Evolutionary conservation across 1,284 basidiomycete genomes (phyloP), one percentile per base, ranked within the genome.

Genomic region (Bjerkandera adusta): DNA sequence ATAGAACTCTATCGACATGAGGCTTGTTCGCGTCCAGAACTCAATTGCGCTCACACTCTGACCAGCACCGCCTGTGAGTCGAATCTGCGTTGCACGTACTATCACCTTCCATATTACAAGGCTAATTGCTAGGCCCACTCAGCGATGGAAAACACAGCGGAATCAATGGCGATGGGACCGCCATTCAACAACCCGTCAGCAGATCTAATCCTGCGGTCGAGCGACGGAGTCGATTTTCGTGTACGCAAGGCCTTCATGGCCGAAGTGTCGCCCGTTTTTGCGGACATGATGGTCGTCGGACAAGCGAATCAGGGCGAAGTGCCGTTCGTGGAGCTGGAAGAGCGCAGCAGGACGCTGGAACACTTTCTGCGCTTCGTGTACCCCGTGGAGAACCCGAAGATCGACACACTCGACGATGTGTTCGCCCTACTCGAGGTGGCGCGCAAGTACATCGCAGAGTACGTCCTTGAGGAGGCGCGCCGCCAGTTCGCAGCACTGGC

Each of bases 261-360:
- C 4, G 30, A 30, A 16, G 24, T 27, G n/a, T 48, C 45, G 16
- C 21, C 46, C 4, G 39, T 44, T 3, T 48, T 51, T 21, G 42
- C 6, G n/a, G 43, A 29, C 11, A 45, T 45, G 43, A n/a, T n/a
- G n/a, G n/a, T n/a, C n/a, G n/a, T n/a, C n/a, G n/a, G n/a, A n/a
- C n/a, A n/a, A n/a, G n/a, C n/a, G n/a, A n/a, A n/a, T n/a, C n/a
- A n/a, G n/a, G n/a, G n/a, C n/a, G n/a, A 35, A 5, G 21, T 38
- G 8, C 54, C 45, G 3, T 29, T 47, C 25, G 38, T 55, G 20
- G 33, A 36, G 8, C 5, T 55, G 12, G 18, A 27, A 3, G 81
- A 82, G 51, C 75, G 76, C 27, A 60, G 69, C 12, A 50, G 63
- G 29, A 74, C 72, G 1, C 66, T 84, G 24, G 76, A 81, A 48